Percentiles rank a stretch among this genome's conserved stretches.
These are phyloP conservation scores for Termitomyces eurrhizus DNA, from an alignment of 768 basidiomycete genomes.

Conservation along the genomic window DNA sequence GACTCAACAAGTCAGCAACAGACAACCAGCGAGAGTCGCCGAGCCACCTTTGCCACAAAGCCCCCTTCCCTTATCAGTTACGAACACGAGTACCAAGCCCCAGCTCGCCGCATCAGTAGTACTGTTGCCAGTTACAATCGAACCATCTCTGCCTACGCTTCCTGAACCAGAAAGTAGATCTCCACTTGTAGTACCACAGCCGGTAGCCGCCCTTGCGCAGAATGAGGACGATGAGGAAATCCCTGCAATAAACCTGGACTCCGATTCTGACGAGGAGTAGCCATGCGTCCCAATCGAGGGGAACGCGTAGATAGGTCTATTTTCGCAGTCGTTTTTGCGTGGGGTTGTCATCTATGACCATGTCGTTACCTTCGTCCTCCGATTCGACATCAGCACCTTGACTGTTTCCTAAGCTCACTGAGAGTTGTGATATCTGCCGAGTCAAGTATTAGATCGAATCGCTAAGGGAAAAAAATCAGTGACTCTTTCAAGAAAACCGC, in stretches of 20 bases:
- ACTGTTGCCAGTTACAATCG: neutral
- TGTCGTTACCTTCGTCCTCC: slow-evolving; percentile 30
- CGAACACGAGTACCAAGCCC: neutral
- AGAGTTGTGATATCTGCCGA: slow-evolving; percentile 11
- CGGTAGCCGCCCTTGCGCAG: neutral
- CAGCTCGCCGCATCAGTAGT: neutral
- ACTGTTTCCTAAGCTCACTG: slow-evolving; percentile 5
- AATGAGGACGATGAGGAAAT: slow-evolving; percentile 55
- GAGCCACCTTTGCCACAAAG: neutral
- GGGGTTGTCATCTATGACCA: slow-evolving; percentile 21
- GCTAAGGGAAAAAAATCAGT: neutral
- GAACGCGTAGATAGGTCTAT: slow-evolving; percentile 5
- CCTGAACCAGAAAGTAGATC: neutral
- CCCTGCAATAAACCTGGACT: slow-evolving; percentile 73
- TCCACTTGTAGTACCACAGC: neutral
- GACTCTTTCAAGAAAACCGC: slow-evolving; percentile 53
- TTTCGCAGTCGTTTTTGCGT: slow-evolving; percentile 34
- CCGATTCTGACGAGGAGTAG: slow-evolving; percentile 67
- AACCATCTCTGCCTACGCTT: slow-evolving; percentile 1
- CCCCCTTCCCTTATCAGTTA: neutral
- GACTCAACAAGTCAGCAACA: neutral
- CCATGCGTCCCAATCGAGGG: neutral
- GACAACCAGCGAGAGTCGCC: neutral
- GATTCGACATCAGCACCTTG: slow-evolving; percentile 24
- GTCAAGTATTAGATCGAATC: neutral